Conservation (phyloP, 305 asterid genomes). For the Solanum chacoense region DNA sequence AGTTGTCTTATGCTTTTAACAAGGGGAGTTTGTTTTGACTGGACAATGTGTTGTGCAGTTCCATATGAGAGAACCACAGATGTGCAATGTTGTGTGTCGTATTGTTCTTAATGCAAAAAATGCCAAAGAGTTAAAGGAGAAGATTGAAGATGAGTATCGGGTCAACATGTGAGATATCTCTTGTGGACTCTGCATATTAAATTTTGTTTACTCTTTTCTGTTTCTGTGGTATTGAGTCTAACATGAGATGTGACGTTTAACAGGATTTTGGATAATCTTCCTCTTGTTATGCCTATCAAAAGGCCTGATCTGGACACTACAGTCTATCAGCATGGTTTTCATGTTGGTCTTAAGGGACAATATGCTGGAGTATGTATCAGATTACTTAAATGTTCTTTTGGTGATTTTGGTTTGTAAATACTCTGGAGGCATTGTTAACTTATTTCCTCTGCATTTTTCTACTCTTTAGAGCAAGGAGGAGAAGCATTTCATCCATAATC, state of each 20-base stretch:
- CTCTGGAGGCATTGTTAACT: not conserved
- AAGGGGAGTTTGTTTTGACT: slow-evolving; percentile 5
- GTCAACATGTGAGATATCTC: slow-evolving; percentile 31
- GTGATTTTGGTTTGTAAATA: not conserved
- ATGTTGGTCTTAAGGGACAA: slow-evolving; percentile 71
- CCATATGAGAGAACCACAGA: slow-evolving; percentile 36
- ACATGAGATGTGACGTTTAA: slow-evolving; percentile 7
- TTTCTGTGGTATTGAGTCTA: not conserved
- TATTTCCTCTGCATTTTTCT: not conserved
- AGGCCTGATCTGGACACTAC: slow-evolving; percentile 44
- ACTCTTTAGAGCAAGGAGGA: slow-evolving; percentile 49
- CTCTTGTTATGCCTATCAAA: slow-evolving; percentile 69
- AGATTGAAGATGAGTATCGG: slow-evolving; percentile 37
- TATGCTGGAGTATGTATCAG: slow-evolving; percentile 70
- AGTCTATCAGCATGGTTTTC: slow-evolving; percentile 73
- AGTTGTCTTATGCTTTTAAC: not conserved
- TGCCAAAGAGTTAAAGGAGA: slow-evolving; percentile 37
- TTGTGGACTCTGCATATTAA: not conserved
- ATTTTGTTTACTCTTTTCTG: not conserved
- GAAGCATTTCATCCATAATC: slow-evolving; percentile 73
- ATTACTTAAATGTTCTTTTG: slow-evolving; percentile 4
- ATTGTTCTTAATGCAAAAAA: slow-evolving; percentile 28
- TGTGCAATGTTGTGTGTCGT: slow-evolving; percentile 29
- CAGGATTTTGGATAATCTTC: slow-evolving; percentile 96
- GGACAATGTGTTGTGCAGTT: slow-evolving; percentile 37